Base-by-base conservation (phyloP, 106 monocot genomes). In the Gastrodia elata region DNA sequence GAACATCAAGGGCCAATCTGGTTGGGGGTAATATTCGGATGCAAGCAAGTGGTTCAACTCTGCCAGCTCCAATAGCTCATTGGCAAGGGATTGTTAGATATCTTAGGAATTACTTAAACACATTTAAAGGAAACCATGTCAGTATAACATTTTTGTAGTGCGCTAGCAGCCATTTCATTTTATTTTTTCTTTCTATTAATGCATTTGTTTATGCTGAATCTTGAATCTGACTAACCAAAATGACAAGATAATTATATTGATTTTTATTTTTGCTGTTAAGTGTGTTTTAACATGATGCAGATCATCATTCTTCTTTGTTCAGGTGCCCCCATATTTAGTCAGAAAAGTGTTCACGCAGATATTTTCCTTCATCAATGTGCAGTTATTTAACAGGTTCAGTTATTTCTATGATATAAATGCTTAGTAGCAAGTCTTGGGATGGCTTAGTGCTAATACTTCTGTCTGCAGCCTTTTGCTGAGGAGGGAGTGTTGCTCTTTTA, bases 401-500 rank as follows among this genome's bases (percentile, higher is more conserved):
- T 68, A 22, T 75, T 18, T 70, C 14, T 68, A 34, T 35, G 3
- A 33, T 20, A 65, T 7, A 14, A 24, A 30, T n/a, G n/a, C n/a
- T n/a, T n/a, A n/a, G n/a, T n/a, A n/a, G n/a, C n/a, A n/a, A n/a
- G n/a, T n/a, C n/a, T n/a, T n/a, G n/a, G n/a, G n/a, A n/a, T n/a
- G n/a, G n/a, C n/a, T n/a, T n/a, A n/a, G n/a, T n/a, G n/a, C n/a
- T n/a, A n/a, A n/a, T 74, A 10, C 30, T 4, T 58, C 49, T 33
- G n/a, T 33, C 24, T n/a, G 70, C 49, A 95, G 95, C 69, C 77
- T 95, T 70, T 82, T 95, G 26, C 78, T 95, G 8, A 83, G 95
- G 24, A 89, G 91, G 71, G 95, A 95, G 56, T 95, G 95, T 75
- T 95, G 95, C 70, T 83, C 95, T 64, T 95, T 95, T 79, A 87